Base-by-base conservation (phyloP, 2,329 filamentous ascomycete genomes). In the Cladosporium austrohemisphaericum region DNA sequence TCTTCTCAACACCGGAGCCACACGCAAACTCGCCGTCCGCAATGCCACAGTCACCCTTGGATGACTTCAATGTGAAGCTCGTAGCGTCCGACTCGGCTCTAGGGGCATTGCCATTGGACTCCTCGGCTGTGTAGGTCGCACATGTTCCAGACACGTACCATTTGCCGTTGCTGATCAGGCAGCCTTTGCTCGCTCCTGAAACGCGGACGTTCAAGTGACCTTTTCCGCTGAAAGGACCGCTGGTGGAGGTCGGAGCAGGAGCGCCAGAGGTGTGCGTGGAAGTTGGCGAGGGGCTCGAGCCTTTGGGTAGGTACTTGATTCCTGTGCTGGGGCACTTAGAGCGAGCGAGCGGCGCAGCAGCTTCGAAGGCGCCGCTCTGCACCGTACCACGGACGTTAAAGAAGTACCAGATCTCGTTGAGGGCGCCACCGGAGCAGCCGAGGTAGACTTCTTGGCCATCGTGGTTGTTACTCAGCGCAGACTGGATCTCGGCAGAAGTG, bases 61-160 rank as follows among this genome's bases (percentile, higher is more conserved):
- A 78, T 10, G 78, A 79, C 40, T 67, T 71, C 10, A 85, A 65
- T 0, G 78, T 82, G 68, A 82, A 81, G 75, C 41, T 44, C 6
- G 31, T 11, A 3, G 44, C 26, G 18, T 26, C 32, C 13, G 18
- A 22, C 10, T 25, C 33, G 11, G 33, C 25, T 8, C 33, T 16
- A 5, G 44, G 41, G 10, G 41, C 41, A 22, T 45, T 51, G 10
- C 61, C 61, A 36, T 68, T 67, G 13, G 57, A 58, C 1, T 71
- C 52, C 3, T 75, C 67, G 4, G 81, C 80, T 0, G 75, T 80
- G 63, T 80, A 85, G 0, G 78, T 84, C 1, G 84, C 85, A 60
- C 84, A 87, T 0, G 83, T 84, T 2, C 84, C 83, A 1, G 73
- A 76, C 0, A 76, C 75, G 60, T 84, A 88, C 85, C 84, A 88